phyloP scores from a whole-genome alignment of 2,329 filamentous ascomycete species.

The Colletotrichum trifolii region DNA sequence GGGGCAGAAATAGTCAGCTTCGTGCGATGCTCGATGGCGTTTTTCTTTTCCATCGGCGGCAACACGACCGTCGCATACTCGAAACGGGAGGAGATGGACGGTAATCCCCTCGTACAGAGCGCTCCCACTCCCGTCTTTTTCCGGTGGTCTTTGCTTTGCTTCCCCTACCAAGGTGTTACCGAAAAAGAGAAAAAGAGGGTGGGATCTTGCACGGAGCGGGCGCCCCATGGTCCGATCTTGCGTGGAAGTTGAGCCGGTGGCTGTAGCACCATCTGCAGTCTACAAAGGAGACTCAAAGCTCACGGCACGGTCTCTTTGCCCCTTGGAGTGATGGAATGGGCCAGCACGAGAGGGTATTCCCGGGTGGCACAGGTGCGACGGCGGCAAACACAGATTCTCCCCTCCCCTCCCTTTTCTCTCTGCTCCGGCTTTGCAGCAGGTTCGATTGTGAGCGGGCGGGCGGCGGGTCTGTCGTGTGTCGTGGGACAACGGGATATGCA shows the following conservation, averaged over 20 bases:
- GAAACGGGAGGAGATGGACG: slow-evolving; percentile 22
- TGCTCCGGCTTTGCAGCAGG: not conserved
- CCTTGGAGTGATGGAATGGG: slow-evolving; percentile 4
- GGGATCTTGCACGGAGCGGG: slow-evolving; percentile 18
- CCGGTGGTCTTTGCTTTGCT: slow-evolving; percentile 14
- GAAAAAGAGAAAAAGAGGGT: not conserved
- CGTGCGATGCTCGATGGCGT: too few relatives aligned
- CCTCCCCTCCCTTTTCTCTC: too few relatives aligned
- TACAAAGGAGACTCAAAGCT: too few relatives aligned
- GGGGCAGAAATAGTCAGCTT: too few relatives aligned
- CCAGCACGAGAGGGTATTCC: slow-evolving; percentile 9
- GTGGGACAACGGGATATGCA: slow-evolving; percentile 21
- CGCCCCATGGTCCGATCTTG: slow-evolving; percentile 1
- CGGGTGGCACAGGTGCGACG: slow-evolving; percentile 2
- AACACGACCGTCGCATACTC: slow-evolving; percentile 32
- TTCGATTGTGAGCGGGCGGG: not conserved
- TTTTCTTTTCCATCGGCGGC: not conserved
- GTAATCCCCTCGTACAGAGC: slow-evolving; percentile 10
- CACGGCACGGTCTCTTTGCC: not conserved
- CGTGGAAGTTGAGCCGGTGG: too few relatives aligned
- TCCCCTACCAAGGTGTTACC: slow-evolving; percentile 8
- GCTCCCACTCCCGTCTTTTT: not conserved
- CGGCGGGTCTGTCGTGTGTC: slow-evolving; percentile 9
- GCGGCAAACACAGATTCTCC: slow-evolving; percentile 15
- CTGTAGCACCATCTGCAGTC: too few relatives aligned